Base-by-base conservation (phyloP, 2,329 filamentous ascomycete genomes). In the Rutstroemia sp. region DNA sequence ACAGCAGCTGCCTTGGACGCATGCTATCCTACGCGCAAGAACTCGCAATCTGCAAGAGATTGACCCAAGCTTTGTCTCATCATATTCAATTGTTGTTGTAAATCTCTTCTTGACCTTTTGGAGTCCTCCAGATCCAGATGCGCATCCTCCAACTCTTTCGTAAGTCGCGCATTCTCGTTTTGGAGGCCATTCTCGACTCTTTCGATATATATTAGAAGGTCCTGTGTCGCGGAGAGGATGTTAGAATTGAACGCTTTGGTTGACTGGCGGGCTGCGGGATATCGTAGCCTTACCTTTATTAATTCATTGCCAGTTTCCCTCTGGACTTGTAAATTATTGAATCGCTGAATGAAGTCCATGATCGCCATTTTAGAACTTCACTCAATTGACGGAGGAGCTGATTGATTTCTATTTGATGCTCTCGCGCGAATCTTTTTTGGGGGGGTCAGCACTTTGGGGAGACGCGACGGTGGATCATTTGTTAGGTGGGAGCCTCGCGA, bases 81-180 rank as follows among this genome's bases (percentile, higher is more conserved):
- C n/a, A 72, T 63, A 44, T 72, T 72, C 27, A 80, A 63, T 48
- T 71, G 72, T 57, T 76, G 72, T 64, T 82, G 77, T 40, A 82
- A 67, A 7, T 81, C 76, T 56, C 78, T 71, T 58, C 77, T 72
- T 4, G 74, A 73, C 23, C 73, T 72, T 7, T 69, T 73, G n/a
- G 78, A 73, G 65, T 78, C 73, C 7, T 73, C 71, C 14, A 82
- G 72, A 61, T 83, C 79, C 58, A 82, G 72, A 51, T 74, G 71
- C 36, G 71, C 66, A 60, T 78, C 71, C 45, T 67, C 68, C 10
- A 82, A 65, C 57, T 76, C 68, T 39, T 72, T 67, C 46, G 59
- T 62, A 5, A 83, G 69, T 8, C 63, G 63, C 1, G 63, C 60
- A 59, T 77, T 81, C 63, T 83, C 76, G 38, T 70, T 64, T 21